Evolutionary conservation across 2,329 filamentous ascomycete species (phyloP), one percentile per base, ranked within the genome.

Genomic region (Beauveria scarabaeidicola): DNA sequence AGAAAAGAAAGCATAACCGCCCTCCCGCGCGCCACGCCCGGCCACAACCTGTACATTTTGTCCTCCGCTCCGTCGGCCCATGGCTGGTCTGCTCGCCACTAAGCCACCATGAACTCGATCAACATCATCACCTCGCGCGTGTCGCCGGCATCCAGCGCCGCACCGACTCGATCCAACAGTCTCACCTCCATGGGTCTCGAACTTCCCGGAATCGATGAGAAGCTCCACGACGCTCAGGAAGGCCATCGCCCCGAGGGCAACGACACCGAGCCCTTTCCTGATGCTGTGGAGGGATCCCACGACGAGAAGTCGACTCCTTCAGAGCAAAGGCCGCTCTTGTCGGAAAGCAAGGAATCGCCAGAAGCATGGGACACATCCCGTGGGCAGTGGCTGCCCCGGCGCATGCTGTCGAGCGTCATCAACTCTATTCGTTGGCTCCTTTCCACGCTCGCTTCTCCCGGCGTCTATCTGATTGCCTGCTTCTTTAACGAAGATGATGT

Each of bases 101-200:
- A 44, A 68, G 40, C 74, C 75, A 89, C 82, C 77, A 97, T 97
- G 93, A 97, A 97, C 86, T 96, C 92, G 69, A 81, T 96, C 79
- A 96, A 94, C 78, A 90, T 96, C 74, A 85, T 97, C 73, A 94
- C 91, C 70, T 86, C 90, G 73, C 87, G 89, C 77, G 89, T 92
- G 72, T 85, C 84, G 67, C 82, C 84, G 65, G 73, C 83, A 58
- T 75, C 82, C 61, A 84, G 78, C 66, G 78, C 82, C 38, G 70
- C 73, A 48, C 78, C 82, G 59, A 80, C 83, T 61, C 80, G 83
- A 71, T 81, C 82, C 63, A 86, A 85, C 71, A 86, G 84, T 29
- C 75, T 85, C 67, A 77, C 77, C 66, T 80, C 79, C 62, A 72
- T 84, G 62, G 75, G 77, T 63, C 69, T 81, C 52, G 75, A 76